Percentiles rank a stretch among this genome's conserved stretches.
Conservation (phyloP, 305 asterid genomes). For the Solanum hybrid region DNA sequence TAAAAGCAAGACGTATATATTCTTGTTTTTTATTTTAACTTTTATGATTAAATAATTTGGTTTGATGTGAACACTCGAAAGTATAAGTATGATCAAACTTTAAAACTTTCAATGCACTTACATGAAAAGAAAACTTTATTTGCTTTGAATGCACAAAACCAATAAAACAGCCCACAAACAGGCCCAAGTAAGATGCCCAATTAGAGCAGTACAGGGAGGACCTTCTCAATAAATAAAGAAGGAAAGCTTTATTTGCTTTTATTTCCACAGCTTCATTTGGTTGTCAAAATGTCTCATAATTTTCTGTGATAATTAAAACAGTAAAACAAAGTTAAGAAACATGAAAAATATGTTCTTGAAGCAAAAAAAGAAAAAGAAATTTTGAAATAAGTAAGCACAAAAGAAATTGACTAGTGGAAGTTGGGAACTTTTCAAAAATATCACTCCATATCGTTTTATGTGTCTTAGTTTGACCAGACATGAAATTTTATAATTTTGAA, state of each 20-base stretch:
- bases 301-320: not conserved
- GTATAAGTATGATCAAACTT: not conserved
- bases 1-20: too few relatives aligned
- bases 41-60: not conserved
- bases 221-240: not conserved
- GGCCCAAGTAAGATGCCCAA: not conserved
- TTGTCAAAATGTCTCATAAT: not conserved
- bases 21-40: too few relatives aligned
- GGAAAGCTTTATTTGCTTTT: not conserved
- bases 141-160: not conserved
- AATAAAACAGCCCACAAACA: not conserved
- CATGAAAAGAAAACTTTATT: not conserved
- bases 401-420: not conserved
- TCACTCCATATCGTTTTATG: not conserved
- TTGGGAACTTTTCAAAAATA: not conserved
- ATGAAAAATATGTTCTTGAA: not conserved
- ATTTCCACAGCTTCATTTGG: not conserved
- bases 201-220: not conserved
- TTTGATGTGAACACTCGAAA: not conserved
- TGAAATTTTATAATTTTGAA: not conserved
- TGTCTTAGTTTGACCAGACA: not conserved
- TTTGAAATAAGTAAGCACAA: not conserved
- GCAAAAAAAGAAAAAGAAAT: not conserved
- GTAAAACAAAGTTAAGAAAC: not conserved
- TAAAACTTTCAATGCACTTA: not conserved